phyloP scores from a whole-genome alignment of 176 grass and related monocot species.

The Zea mays region Zm-B73-REFERENCE-NAM-5.0 NC_050097.1:216030001-216030500 shows the following conservation, averaged over 20 bases:
- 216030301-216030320: slow-evolving; percentile 4
- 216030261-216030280: slow-evolving; percentile 18
- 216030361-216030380: slow-evolving; percentile 34
- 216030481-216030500: slow-evolving; percentile 26
- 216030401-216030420: slow-evolving; percentile 22
- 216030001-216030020: no score
- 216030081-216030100: no score
- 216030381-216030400: neutral
- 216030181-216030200: slow-evolving; percentile 41
- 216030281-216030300: slow-evolving; percentile 31
- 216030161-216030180: slow-evolving; percentile 52
- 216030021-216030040: no score
- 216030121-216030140: slow-evolving; percentile 14
- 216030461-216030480: slow-evolving; percentile 23
- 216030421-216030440: slow-evolving; percentile 26
- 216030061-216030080: no score
- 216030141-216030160: slow-evolving; percentile 46
- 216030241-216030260: slow-evolving; percentile 13
- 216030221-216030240: slow-evolving; percentile 36
- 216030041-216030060: no score
- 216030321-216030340: slow-evolving; percentile 26
- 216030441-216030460: neutral
- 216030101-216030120: neutral
- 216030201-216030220: slow-evolving; percentile 26
- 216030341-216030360: slow-evolving; percentile 32